Evolutionary conservation across 2,329 filamentous ascomycete species (phyloP).

Genomic region (Polytolypa hystricis): DNA sequence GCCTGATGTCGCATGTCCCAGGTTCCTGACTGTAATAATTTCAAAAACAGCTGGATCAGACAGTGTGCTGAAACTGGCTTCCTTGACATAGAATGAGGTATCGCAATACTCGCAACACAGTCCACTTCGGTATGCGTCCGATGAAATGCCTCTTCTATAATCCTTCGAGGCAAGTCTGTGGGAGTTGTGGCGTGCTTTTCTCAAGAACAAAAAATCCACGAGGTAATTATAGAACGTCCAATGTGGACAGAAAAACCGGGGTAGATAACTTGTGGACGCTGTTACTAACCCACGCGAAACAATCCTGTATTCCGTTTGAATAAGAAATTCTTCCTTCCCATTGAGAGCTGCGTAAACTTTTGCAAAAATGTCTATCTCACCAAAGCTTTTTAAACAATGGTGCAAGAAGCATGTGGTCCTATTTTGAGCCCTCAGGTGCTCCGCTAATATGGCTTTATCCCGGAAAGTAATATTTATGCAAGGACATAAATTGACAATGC

Average conservation of each 20-base stretch:
- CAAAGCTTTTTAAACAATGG: neutral
- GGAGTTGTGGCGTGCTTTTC: neutral
- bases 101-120: conserved; percentile 3
- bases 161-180: neutral
- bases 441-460: neutral
- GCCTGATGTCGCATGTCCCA: neutral
- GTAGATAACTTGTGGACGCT: neutral
- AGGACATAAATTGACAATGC: conserved; percentile 3
- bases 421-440: neutral
- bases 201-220: neutral
- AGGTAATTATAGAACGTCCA: neutral
- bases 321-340: neutral
- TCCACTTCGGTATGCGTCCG: neutral
- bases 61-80: neutral
- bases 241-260: conserved; percentile 1
- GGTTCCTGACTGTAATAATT: conserved; percentile 1
- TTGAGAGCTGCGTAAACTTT: neutral
- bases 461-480: neutral
- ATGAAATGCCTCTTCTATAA: neutral
- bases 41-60: neutral
- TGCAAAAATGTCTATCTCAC: neutral
- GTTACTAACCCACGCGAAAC: neutral
- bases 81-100: conserved; percentile 1
- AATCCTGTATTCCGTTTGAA: neutral
- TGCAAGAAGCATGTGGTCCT: neutral